Evolutionary conservation across 2,329 filamentous ascomycete genomes (phyloP).

Genomic region (Pseudocercospora fijiensis): DNA sequence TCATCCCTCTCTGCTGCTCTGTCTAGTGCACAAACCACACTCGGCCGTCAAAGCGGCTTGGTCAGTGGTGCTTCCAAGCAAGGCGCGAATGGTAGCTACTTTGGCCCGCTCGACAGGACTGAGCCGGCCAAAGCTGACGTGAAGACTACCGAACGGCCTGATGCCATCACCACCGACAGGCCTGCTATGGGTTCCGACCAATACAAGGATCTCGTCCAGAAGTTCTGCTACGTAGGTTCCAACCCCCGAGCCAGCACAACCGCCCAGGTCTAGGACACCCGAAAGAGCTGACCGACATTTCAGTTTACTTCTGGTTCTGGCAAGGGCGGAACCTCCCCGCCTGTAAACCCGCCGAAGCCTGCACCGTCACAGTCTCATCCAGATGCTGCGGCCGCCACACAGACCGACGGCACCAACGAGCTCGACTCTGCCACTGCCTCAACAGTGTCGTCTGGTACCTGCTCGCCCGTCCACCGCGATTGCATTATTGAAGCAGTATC

Average conservation of each 20-base stretch:
- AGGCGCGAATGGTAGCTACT: slow-evolving; percentile 42
- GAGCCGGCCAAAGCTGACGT: slow-evolving; percentile 33
- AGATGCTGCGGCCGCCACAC: slow-evolving; percentile 7
- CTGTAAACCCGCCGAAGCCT: slow-evolving; percentile 13
- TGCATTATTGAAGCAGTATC: slow-evolving; percentile 30
- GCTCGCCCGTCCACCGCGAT: slow-evolving; percentile 33
- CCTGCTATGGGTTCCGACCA: slow-evolving; percentile 78
- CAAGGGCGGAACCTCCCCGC: slow-evolving; percentile 28
- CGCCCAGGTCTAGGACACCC: slow-evolving; percentile 29
- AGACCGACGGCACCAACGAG: slow-evolving; percentile 19
- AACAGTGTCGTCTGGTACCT: slow-evolving; percentile 28
- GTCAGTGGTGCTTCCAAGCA: slow-evolving; percentile 39
- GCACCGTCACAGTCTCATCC: slow-evolving; percentile 10
- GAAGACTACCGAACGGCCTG: slow-evolving; percentile 44
- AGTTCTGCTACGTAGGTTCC: slow-evolving; percentile 99
- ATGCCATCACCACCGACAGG: slow-evolving; percentile 59
- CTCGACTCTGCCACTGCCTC: slow-evolving; percentile 22
- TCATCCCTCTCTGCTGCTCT: slow-evolving; percentile 86
- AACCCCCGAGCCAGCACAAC: slow-evolving; percentile 28
- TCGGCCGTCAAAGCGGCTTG: slow-evolving; percentile 56
- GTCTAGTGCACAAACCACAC: slow-evolving; percentile 66
- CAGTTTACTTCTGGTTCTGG: slow-evolving; percentile 39
- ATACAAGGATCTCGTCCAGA: slow-evolving; percentile 95
- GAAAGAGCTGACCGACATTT: slow-evolving; percentile 35
- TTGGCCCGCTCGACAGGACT: slow-evolving; percentile 40